Percentiles rank a stretch among this genome's conserved stretches.
Conservation (phyloP, 2,329 filamentous ascomycete genomes). For the Penicillium sp. region DNA sequence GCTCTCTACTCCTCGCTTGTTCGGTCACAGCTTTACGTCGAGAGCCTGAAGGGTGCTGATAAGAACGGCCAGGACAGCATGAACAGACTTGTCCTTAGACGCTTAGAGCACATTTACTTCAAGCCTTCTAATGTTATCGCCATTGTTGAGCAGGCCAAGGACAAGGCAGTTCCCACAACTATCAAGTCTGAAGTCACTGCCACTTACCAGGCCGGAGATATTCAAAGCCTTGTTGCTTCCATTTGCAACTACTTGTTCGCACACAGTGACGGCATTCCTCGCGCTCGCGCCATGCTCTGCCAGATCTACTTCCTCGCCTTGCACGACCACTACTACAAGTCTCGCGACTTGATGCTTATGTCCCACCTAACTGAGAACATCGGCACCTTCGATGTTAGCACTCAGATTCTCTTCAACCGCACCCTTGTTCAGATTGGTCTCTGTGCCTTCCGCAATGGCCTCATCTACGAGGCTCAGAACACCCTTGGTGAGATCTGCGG, state of each 20-base stretch:
- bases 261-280: constrained; percentile 91
- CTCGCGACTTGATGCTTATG: constrained; percentile 99
- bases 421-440: constrained; percentile 96
- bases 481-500: constrained; percentile 98
- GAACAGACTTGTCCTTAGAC: constrained; percentile 89
- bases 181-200: constrained; percentile 79
- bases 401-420: constrained; percentile 97
- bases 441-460: constrained; percentile 93
- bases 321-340: constrained; percentile 96
- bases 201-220: constrained; percentile 63
- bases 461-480: constrained; percentile 96
- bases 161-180: constrained; percentile 69
- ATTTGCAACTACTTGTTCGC: constrained; percentile 94
- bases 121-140: constrained; percentile 92
- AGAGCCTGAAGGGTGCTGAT: constrained; percentile 67
- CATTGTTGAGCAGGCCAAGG: constrained; percentile 90
- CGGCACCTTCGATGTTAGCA: constrained; percentile 90
- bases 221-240: constrained; percentile 69
- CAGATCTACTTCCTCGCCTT: constrained; percentile 98
- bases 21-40: constrained; percentile 81
- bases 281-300: constrained; percentile 94
- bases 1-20: constrained; percentile 89
- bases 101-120: constrained; percentile 97
- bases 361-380: constrained; percentile 98
- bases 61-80: constrained; percentile 77